These are phyloP conservation scores for Lepidium didymum DNA, from an alignment of 345 rosid genomes.

Conservation along the genomic window DNA sequence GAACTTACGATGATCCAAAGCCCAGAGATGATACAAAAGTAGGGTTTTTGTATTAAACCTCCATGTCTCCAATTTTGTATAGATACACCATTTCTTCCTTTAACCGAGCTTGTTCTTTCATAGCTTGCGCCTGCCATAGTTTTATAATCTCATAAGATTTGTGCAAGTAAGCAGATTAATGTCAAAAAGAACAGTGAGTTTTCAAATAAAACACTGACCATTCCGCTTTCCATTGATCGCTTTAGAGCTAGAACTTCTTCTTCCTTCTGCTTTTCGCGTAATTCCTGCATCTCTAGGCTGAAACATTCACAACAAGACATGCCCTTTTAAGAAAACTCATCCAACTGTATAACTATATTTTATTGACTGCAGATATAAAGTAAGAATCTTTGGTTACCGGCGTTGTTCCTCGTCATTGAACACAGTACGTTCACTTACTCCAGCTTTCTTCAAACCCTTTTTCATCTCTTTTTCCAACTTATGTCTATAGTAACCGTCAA, in stretches of 20 bases:
- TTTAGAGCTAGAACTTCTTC: slow-evolving; percentile 67
- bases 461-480: slow-evolving; percentile 66
- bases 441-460: slow-evolving; percentile 61
- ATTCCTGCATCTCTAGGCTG: slow-evolving; percentile 72
- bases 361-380: not conserved
- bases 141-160: not conserved
- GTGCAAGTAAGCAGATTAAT: not conserved
- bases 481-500: slow-evolving; percentile 72
- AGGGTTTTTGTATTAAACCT: slow-evolving; percentile 36
- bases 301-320: slow-evolving; percentile 14
- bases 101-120: slow-evolving; percentile 91
- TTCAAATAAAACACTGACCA: slow-evolving; percentile 46
- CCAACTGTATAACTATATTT: not conserved
- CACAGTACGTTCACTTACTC: slow-evolving; percentile 60
- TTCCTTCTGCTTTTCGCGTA: slow-evolving; percentile 90
- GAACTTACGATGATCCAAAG: not conserved
- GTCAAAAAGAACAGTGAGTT: not conserved
- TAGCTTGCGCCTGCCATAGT: slow-evolving; percentile 70
- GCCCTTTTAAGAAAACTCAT: not conserved
- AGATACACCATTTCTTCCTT: slow-evolving; percentile 91
- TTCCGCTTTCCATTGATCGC: slow-evolving; percentile 89
- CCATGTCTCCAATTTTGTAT: slow-evolving; percentile 86
- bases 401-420: slow-evolving; percentile 95
- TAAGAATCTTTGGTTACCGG: slow-evolving; percentile 39
- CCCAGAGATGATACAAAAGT: not conserved